Evolutionary conservation across 164 flowering plant species (phyloP).

Genomic region (Tetracentron sinense): DNA sequence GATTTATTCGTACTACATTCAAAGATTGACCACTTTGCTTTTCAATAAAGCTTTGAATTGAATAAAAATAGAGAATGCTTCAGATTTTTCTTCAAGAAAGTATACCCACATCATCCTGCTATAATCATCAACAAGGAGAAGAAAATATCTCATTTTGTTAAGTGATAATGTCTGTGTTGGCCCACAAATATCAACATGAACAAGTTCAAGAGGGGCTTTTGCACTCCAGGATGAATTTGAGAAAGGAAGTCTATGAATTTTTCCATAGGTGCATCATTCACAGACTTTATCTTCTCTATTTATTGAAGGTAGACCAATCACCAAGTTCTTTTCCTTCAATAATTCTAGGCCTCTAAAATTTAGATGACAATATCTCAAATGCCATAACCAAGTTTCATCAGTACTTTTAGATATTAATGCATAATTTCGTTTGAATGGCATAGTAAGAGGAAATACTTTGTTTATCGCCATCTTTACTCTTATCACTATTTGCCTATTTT

Average conservation of each 20-base stretch:
- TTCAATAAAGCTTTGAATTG: conserved; percentile 17
- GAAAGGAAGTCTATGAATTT: conserved; percentile 12
- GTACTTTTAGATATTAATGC: neutral
- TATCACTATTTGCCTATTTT: neutral
- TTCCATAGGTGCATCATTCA: conserved; percentile 13
- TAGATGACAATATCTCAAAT: conserved; percentile 1
- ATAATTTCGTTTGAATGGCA: neutral
- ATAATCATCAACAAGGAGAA: conserved; percentile 16
- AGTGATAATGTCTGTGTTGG: conserved; percentile 1
- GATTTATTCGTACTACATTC: conserved; percentile 2
- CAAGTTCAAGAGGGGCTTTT: conserved; percentile 5
- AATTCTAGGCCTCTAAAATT: neutral
- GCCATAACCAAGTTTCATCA: conserved; percentile 8
- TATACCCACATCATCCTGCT: conserved; percentile 17
- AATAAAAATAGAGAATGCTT: neutral
- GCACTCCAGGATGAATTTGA: conserved; percentile 13
- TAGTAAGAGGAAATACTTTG: conserved; percentile 7
- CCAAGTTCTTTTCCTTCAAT: neutral
- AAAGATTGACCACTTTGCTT: conserved; percentile 10
- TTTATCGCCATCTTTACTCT: conserved; percentile 1
- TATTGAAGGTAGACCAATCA: neutral
- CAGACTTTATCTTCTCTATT: neutral
- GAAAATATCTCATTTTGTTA: conserved; percentile 4
- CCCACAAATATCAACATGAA: conserved; percentile 15
- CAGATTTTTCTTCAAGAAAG: too few relatives aligned